Evolutionary conservation across 192 early-diverging fungal genomes (phyloP).

Genomic region (Allomyces macrogynus): DNA sequence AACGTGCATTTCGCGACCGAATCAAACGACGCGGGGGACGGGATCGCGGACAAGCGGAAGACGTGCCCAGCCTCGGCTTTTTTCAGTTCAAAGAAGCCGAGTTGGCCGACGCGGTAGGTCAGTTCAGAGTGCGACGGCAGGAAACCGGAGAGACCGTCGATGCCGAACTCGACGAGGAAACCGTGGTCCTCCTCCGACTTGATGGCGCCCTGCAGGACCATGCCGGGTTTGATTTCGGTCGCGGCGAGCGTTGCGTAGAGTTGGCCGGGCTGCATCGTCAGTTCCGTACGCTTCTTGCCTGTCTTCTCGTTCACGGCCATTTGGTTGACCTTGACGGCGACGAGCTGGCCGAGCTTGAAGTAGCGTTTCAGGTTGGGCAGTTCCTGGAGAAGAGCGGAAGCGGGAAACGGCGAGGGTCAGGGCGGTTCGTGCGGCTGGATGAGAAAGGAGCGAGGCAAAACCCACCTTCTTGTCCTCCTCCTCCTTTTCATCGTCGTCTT

Average conservation of each 20-base stretch:
- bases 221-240: not conserved
- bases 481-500: not conserved
- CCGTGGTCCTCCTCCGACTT: slow-evolving; percentile 83
- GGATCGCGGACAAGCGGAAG: not conserved
- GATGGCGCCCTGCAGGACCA: slow-evolving; percentile 41
- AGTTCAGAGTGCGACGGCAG: slow-evolving; percentile 45
- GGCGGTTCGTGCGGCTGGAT: too few species aligned
- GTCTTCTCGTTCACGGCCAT: not conserved
- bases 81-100: too few species aligned
- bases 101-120: slow-evolving; percentile 14
- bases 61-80: not conserved
- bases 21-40: not conserved
- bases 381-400: not conserved
- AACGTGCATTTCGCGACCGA: slow-evolving; percentile 18
- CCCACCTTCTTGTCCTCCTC: too few species aligned
- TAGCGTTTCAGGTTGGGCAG: not conserved
- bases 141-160: slow-evolving; percentile 49
- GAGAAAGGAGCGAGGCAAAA: too few species aligned
- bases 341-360: not conserved
- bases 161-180: slow-evolving; percentile 1
- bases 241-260: not conserved
- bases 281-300: not conserved
- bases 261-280: not conserved
- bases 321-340: not conserved
- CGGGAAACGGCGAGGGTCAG: too few species aligned